phyloP scores from a whole-genome alignment of 306 rosid species.

The Dalbergia cultrata region DNA sequence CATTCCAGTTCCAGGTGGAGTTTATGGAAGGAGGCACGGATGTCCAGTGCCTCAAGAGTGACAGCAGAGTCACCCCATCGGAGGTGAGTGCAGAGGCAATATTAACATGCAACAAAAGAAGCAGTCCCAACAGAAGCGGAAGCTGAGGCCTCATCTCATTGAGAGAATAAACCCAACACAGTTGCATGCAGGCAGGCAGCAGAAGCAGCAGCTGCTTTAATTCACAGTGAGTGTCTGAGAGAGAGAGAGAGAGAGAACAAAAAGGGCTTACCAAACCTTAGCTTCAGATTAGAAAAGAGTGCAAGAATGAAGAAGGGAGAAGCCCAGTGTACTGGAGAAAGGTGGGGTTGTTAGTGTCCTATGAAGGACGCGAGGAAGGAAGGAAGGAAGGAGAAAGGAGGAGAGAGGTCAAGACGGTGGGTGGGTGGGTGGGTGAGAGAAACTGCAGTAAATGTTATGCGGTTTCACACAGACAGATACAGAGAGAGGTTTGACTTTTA shows the following conservation, averaged over 20 bases:
- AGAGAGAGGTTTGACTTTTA: too few species aligned
- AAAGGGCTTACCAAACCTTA: not conserved
- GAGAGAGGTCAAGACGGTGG: not conserved
- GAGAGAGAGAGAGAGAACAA: not conserved
- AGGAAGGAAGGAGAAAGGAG: not conserved
- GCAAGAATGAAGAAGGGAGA: not conserved
- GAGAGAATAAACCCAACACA: not conserved
- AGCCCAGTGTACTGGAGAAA: not conserved
- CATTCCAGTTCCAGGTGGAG: slow-evolving; percentile 60
- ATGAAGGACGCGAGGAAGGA: not conserved
- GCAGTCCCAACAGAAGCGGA: slow-evolving; percentile 23
- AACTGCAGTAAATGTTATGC: not conserved
- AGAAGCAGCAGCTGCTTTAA: too few species aligned
- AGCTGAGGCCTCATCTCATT: not conserved
- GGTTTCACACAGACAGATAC: too few species aligned
- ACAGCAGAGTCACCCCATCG: slow-evolving; percentile 67
- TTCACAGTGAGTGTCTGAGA: not conserved
- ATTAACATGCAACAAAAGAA: slow-evolving; percentile 40
- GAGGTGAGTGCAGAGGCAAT: slow-evolving; percentile 57
- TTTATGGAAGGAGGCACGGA: slow-evolving; percentile 52
- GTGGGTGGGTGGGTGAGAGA: too few species aligned
- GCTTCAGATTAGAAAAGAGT: not conserved
- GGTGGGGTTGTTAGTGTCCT: not conserved
- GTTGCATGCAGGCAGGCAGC: not conserved
- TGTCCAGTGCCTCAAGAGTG: slow-evolving; percentile 67